Evolutionary conservation across 2,329 filamentous ascomycete species (phyloP), one percentile per base, ranked within the genome.

Genomic region (Setomelanomma holmii): DNA sequence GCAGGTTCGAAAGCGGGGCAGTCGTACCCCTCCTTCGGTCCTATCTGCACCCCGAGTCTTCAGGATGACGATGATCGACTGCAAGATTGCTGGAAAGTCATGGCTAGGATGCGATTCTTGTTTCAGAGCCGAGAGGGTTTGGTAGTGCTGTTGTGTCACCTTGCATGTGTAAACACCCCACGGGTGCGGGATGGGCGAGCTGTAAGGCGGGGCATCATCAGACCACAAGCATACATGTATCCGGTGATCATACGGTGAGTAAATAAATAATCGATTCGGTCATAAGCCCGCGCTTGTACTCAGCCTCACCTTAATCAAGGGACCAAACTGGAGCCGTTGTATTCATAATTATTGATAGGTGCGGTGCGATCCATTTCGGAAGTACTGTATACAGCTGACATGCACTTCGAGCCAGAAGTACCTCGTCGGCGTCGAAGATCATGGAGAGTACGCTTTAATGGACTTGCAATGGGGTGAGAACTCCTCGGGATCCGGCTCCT

Each of bases 1-100:
- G n/a, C 7, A 19, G 36, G 21, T 39, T 39, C 23, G 21, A 46
- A n/a, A 30, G 34, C 36, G 23, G 44, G 42, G 42, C 42, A 45
- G 36, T 45, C 8, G 11, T 27, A n/a, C 42, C 19, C 23, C 34
- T 36, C 34, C 12, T 17, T 16, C 7, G 11, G 10, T 16, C 11
- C 7, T 7, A 11, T 36, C 3, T 16, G 2, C 16, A 43, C 10
- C n/a, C 20, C 16, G 17, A 43, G n/a, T 21, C n/a, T 7, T 5
- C 20, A 23, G 16, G 14, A 23, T 6, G 20, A n/a, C 10, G 39
- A 10, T 41, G 39, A 17, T 22, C n/a, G 16, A 17, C 23, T 33
- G 19, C 20, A 16, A 20, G 27, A 14, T 20, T 22, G 19, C 38
- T 5, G 8, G 10, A 41, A 16, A 23, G 16, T 23, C 14, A 41